Base-by-base conservation (phyloP, 2,329 filamentous ascomycete species). In the Colletotrichum musae region DNA sequence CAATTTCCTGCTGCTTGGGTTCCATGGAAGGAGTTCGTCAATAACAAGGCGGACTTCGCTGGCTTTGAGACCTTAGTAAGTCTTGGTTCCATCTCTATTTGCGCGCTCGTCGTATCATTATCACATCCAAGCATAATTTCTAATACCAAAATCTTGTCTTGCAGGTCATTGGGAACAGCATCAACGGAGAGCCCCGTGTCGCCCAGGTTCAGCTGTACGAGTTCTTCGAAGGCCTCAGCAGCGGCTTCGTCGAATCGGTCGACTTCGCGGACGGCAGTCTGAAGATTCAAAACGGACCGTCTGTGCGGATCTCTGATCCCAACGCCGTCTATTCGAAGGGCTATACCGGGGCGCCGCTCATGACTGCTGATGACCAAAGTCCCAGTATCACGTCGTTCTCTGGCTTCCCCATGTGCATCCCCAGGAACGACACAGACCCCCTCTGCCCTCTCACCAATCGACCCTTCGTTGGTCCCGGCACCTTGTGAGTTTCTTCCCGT, bases 361-460 rank as follows among this genome's bases (percentile, higher is more conserved):
- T 85, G 75, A 82, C 83, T 0, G 83, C 83, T 1, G 85, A 87
- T 70, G 84, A 85, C 62, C 77, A 82, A 65, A 87, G 81, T 67
- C 85, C 85, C 0, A 83, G 80, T 58, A 79, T 87, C 61, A 80
- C 79, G 2, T 81, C 83, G 2, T 86, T 85, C 74, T 83, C 81
- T 13, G 85, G 85, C 0, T 86, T 86, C 58, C 85, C 85, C 2
- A 86, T 87, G 84, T 87, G 85, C 64, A 82, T 87, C 18, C 84
- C 83, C 0, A 78, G 85, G 16, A 81, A 80, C 24, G 66, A 75
- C 26, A 77, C 76, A 1, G 80, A 82, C 32, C 76, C 79, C 0
- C 71, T 79, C 2, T 82, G 80, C 56, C 79, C 79, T 4, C 39
- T 76, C 5, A 75, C 72, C 26, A 80, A 81, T 61, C 73, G 80